Evolutionary conservation across 495 filamentous ascomycete genomes (phyloP).

Genomic region (Amphirosellinia nigrospora): DNA sequence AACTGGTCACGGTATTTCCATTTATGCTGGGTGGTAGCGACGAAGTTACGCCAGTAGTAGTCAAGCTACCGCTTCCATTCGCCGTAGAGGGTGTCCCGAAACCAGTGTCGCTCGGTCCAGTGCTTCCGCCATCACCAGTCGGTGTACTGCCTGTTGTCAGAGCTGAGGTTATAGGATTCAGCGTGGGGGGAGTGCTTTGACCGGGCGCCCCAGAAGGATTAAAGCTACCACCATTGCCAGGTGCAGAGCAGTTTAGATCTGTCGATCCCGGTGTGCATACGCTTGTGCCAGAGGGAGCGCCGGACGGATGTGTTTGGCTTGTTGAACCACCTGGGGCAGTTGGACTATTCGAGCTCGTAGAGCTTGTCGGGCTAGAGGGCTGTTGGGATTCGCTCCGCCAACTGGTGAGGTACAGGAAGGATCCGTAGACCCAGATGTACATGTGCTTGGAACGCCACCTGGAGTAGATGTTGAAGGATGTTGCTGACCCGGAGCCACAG

Average conservation of each 20-base stretch:
- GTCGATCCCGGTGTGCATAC: conserved; percentile 28
- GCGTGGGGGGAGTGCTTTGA: conserved; percentile 9
- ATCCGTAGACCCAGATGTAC: conserved; percentile 30
- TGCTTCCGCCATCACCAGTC: neutral
- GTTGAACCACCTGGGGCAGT: neutral
- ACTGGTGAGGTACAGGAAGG: conserved; percentile 28
- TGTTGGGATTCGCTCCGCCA: conserved; percentile 25
- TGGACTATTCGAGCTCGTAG: neutral
- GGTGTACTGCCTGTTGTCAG: conserved; percentile 3
- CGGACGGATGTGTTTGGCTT: conserved; percentile 5
- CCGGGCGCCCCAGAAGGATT: conserved; percentile 10
- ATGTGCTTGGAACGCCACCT: conserved; percentile 24
- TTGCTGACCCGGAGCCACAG: conserved; percentile 25
- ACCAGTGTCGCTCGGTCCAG: neutral
- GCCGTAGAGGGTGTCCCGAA: neutral
- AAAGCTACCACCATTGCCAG: conserved; percentile 19
- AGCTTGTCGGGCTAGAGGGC: conserved; percentile 1
- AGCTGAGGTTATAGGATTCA: neutral
- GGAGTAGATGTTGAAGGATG: conserved; percentile 27
- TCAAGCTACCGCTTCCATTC: conserved; percentile 4
- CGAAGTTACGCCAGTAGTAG: neutral
- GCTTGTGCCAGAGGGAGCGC: conserved; percentile 14
- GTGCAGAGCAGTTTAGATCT: conserved; percentile 26
- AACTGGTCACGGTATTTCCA: conserved; percentile 1
- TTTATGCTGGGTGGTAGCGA: conserved; percentile 6